Percentiles rank a stretch among this genome's conserved stretches.
phyloP scores from a whole-genome alignment of 2,329 filamentous ascomycete species.

The Colletotrichum phormii region DNA sequence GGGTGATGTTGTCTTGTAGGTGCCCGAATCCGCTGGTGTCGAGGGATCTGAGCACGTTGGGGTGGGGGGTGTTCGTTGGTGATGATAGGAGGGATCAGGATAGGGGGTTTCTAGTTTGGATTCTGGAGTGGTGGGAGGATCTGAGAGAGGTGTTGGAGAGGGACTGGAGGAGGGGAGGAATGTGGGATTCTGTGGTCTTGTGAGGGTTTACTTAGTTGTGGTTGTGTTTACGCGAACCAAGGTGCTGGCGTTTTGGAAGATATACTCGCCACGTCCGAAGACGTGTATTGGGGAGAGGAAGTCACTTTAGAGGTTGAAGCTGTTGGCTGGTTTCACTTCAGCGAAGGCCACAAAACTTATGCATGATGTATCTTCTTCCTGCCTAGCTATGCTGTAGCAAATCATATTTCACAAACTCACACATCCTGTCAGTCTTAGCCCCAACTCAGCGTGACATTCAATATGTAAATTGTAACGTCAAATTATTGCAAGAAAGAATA shows the following conservation, averaged over 20 bases:
- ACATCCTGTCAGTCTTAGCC: too few species aligned
- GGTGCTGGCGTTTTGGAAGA: not conserved
- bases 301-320: too few species aligned
- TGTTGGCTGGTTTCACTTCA: too few species aligned
- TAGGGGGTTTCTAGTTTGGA: not conserved
- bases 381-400: too few species aligned
- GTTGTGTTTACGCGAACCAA: not conserved
- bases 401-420: too few species aligned
- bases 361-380: too few species aligned
- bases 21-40: not conserved
- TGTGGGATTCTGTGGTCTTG: not conserved
- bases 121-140: not conserved
- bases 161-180: not conserved
- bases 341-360: too few species aligned
- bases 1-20: not conserved
- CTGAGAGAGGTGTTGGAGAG: not conserved
- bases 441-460: too few species aligned
- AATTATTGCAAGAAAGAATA: too few species aligned
- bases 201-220: not conserved
- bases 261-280: not conserved
- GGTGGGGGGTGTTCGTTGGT: not conserved
- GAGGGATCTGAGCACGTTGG: not conserved
- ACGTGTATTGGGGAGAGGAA: not conserved
- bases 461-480: too few species aligned
- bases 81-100: not conserved